Conservation (phyloP, 2,329 filamentous ascomycete genomes). For the Pezicula neosporulosa region DNA sequence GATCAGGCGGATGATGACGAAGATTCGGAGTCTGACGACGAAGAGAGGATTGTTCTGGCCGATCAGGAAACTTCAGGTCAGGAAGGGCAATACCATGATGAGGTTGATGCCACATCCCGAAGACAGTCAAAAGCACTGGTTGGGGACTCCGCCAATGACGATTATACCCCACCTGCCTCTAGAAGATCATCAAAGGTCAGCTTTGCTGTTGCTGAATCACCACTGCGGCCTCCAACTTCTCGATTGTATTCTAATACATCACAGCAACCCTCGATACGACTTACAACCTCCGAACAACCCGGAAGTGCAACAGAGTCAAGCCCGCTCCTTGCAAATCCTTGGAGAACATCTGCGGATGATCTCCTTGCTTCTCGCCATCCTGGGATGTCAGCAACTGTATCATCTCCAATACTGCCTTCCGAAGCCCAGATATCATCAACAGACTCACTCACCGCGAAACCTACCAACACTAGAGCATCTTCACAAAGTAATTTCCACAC, state of each 20-base stretch:
- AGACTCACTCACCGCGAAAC: conserved; percentile 16
- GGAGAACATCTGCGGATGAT: conserved; percentile 19
- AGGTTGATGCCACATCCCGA: conserved; percentile 6
- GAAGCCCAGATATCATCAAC: conserved; percentile 21
- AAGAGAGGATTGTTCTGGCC: conserved; percentile 58
- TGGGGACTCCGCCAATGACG: conserved; percentile 16
- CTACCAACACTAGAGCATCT: conserved; percentile 18
- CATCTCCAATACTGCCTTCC: conserved; percentile 25
- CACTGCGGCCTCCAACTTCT: conserved; percentile 16
- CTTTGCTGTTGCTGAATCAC: conserved; percentile 15
- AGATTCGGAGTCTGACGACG: conserved; percentile 51
- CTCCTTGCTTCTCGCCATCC: conserved; percentile 16
- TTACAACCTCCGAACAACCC: conserved; percentile 9
- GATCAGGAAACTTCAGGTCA: conserved; percentile 41
- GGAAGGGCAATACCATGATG: conserved; percentile 8
- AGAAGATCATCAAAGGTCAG: conserved; percentile 24
- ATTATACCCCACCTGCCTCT: conserved; percentile 7
- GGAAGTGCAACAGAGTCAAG: conserved; percentile 11
- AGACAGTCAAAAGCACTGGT: conserved; percentile 9
- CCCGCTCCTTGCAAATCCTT: conserved; percentile 25
- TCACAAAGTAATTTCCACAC: conserved; percentile 24
- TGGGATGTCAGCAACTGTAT: conserved; percentile 18
- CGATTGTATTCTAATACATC: conserved; percentile 18
- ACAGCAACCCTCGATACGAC: conserved; percentile 13
- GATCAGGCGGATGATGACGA: conserved; percentile 54